Evolutionary conservation across 2,329 filamentous ascomycete species (phyloP).

Genomic region (Aspergillus aculeatus): DNA sequence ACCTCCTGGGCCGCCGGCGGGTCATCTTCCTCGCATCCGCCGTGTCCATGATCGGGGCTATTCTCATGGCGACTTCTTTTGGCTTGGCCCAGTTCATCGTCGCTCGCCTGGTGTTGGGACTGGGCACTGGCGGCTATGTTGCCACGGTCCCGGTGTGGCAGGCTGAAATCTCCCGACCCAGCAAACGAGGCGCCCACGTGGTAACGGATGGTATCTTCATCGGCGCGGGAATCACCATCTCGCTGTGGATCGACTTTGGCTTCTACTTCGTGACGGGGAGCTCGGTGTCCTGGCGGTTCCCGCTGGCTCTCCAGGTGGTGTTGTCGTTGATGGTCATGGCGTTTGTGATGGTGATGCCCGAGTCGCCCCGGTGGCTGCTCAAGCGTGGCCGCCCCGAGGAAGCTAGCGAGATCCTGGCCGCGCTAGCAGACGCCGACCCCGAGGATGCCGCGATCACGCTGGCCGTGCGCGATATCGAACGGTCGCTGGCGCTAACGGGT

Average conservation of each 20-base stretch:
- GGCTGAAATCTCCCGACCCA: conserved; percentile 35
- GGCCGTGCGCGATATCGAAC: conserved; percentile 42
- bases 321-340: conserved; percentile 33
- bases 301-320: conserved; percentile 41
- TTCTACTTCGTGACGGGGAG: conserved; percentile 38
- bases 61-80: conserved; percentile 48
- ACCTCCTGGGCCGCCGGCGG: conserved; percentile 44
- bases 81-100: conserved; percentile 46
- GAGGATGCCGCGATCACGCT: conserved; percentile 38
- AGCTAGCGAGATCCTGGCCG: conserved; percentile 36
- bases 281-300: conserved; percentile 46
- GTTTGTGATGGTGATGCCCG: conserved; percentile 37
- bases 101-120: conserved; percentile 45
- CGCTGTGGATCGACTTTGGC: conserved; percentile 52
- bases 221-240: conserved; percentile 45
- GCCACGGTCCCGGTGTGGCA: conserved; percentile 52
- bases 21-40: conserved; percentile 42
- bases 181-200: conserved; percentile 51
- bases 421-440: conserved; percentile 44
- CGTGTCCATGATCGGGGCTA: conserved; percentile 45
- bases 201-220: conserved; percentile 53
- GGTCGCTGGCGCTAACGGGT: conserved; percentile 43
- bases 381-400: conserved; percentile 40
- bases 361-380: conserved; percentile 50
- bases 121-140: conserved; percentile 45